phyloP scores from a whole-genome alignment of 2,329 filamentous ascomycete species.

The Exophiala sideris region DNA sequence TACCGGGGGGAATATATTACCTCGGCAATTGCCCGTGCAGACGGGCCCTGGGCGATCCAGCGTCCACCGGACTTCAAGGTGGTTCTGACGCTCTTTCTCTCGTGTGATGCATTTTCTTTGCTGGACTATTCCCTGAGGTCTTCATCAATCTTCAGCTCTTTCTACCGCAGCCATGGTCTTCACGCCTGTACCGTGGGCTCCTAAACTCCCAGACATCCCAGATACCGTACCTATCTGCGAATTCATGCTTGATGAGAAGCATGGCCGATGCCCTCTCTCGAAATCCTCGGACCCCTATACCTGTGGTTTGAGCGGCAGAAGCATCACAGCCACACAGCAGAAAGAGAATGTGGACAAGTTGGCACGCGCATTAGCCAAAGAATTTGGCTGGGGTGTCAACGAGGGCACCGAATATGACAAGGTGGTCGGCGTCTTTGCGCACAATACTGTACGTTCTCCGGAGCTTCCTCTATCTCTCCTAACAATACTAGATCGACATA shows the following conservation, averaged over 20 bases:
- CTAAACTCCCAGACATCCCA: conserved; percentile 55
- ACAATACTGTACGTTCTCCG: conserved; percentile 65
- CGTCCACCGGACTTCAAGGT: no score
- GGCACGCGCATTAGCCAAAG: conserved; percentile 65
- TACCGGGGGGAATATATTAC: no score
- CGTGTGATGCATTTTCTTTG: no score
- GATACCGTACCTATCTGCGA: conserved; percentile 72
- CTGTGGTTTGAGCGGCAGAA: conserved; percentile 69
- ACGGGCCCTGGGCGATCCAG: no score
- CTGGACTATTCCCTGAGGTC: no score
- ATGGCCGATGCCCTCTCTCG: conserved; percentile 63
- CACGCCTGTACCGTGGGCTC: conserved; percentile 38
- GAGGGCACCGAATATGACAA: conserved; percentile 77
- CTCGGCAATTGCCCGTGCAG: no score
- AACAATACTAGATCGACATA: conserved; percentile 62
- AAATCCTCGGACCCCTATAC: conserved; percentile 69
- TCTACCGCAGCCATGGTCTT: conserved; percentile 43
- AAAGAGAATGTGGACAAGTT: conserved; percentile 64
- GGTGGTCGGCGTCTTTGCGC: conserved; percentile 70
- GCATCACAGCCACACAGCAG: conserved; percentile 62
- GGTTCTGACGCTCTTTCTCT: no score
- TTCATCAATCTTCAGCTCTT: neutral
- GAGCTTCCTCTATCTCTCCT: conserved; percentile 7
- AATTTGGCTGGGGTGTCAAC: conserved; percentile 68
- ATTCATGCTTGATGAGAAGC: conserved; percentile 70